These are phyloP conservation scores for Colletotrichum chlorophyti DNA, from an alignment of 2,329 filamentous ascomycete genomes.

Conservation along the genomic window DNA sequence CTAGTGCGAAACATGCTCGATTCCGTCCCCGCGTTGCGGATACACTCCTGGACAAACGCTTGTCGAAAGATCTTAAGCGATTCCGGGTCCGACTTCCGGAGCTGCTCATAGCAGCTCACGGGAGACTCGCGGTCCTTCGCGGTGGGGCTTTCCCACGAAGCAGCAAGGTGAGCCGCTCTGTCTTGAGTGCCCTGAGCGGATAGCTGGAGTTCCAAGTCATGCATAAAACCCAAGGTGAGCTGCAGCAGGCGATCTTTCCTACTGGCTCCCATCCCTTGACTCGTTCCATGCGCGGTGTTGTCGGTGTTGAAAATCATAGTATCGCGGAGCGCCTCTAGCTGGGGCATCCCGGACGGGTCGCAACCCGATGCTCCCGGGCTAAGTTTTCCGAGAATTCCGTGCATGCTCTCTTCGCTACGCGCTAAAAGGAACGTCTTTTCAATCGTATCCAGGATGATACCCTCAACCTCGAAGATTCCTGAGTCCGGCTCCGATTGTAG, in stretches of 20 bases:
- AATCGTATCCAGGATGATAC: background rate
- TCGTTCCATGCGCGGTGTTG: too few species aligned
- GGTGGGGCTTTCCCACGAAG: too few species aligned
- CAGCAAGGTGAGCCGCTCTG: too few species aligned
- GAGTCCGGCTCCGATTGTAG: background rate
- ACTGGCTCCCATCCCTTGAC: background rate
- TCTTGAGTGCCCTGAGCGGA: too few species aligned
- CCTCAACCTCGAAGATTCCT: background rate
- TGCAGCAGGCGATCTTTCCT: background rate
- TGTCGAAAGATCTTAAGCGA: background rate
- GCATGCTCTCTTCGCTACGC: too few species aligned
- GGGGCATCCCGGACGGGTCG: background rate
- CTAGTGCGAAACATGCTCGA: background rate
- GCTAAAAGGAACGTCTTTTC: background rate
- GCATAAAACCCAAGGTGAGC: background rate
- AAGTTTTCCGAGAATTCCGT: background rate
- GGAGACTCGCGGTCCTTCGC: background rate
- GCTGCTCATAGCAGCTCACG: background rate
- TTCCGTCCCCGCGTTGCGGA: background rate
- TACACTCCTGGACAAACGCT: background rate
- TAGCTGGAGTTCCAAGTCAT: too few species aligned
- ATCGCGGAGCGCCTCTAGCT: background rate
- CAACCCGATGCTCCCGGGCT: too few species aligned
- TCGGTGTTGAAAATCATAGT: background rate
- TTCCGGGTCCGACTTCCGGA: background rate